Conservation (phyloP, 2,329 filamentous ascomycete genomes). For the Fusarium chlamydosporum region DNA sequence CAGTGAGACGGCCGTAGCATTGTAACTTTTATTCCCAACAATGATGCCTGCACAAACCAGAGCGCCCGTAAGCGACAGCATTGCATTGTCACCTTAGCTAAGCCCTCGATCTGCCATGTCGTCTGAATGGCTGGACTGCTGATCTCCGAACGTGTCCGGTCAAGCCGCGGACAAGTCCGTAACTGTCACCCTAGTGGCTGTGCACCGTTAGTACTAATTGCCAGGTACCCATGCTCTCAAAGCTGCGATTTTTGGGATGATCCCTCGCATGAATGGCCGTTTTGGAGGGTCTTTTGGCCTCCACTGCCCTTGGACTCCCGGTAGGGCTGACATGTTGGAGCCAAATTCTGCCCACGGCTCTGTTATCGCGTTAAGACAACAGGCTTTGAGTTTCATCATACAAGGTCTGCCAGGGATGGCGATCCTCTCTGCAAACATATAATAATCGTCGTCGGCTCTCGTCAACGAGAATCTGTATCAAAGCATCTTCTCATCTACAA, state of each 20-base stretch:
- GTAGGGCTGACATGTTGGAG: constrained; percentile 20
- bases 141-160: constrained; percentile 4
- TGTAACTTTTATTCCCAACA: not conserved
- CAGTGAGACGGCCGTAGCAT: not conserved
- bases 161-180: constrained; percentile 13
- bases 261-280: not conserved
- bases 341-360: not conserved
- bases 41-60: not conserved
- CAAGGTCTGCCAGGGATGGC: not conserved
- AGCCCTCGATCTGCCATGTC: not conserved
- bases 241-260: not conserved
- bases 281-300: not conserved
- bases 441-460: constrained; percentile 2
- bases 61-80: not conserved
- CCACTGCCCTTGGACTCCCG: not conserved
- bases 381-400: not conserved
- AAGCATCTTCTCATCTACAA: not conserved
- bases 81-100: not conserved
- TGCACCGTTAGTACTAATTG: not conserved
- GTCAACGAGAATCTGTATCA: not conserved
- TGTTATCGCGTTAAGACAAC: constrained; percentile 9
- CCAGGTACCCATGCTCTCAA: not conserved
- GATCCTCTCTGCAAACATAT: not conserved
- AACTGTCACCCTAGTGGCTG: constrained; percentile 2
- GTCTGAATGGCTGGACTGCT: not conserved